phyloP scores from a whole-genome alignment of 2,329 filamentous ascomycete genomes.

The Talaromyces islandicus region DNA sequence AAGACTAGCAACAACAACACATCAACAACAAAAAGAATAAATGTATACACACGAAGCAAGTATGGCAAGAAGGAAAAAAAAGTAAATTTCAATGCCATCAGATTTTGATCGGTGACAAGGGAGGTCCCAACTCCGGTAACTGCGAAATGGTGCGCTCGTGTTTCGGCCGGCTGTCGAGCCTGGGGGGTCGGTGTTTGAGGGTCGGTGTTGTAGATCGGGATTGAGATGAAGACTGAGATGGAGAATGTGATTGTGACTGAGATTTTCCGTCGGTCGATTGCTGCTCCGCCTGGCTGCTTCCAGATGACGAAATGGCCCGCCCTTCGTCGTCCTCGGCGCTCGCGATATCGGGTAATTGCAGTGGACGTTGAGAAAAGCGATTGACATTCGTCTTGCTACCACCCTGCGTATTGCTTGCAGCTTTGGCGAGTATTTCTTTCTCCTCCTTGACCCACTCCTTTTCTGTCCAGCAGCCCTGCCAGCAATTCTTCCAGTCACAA shows the following conservation, averaged over 20 bases:
- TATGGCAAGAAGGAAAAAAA: neutral
- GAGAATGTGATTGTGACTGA: constrained; percentile 19
- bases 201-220: neutral
- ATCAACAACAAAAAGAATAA: neutral
- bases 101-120: constrained; percentile 44
- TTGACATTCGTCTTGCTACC: constrained; percentile 17
- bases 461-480: constrained; percentile 93
- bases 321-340: constrained; percentile 39
- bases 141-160: constrained; percentile 36
- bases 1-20: neutral
- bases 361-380: neutral
- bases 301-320: constrained; percentile 58
- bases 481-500: constrained; percentile 92
- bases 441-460: constrained; percentile 65
- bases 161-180: constrained; percentile 23
- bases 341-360: neutral
- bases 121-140: constrained; percentile 43
- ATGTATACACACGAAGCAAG: neutral
- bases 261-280: constrained; percentile 25
- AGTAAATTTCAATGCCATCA: constrained; percentile 12
- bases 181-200: constrained; percentile 11
- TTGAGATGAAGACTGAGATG: neutral
- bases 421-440: constrained; percentile 27
- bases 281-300: constrained; percentile 49
- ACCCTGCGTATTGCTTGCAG: constrained; percentile 10